Conservation (phyloP, 148 eudicot genomes). For the Oxyria digyna region DNA sequence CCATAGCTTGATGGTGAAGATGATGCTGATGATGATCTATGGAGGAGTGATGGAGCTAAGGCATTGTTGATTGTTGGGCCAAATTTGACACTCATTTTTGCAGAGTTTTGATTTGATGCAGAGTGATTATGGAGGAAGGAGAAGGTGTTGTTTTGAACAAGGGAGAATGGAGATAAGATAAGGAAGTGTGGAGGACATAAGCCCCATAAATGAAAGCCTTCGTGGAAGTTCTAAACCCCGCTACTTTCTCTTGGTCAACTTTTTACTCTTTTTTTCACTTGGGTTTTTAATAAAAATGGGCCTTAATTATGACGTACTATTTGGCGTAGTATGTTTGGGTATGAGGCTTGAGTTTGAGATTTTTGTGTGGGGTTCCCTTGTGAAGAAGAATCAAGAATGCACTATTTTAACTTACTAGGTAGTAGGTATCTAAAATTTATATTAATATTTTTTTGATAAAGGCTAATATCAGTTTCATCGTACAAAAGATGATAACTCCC, state of each 20-base stretch:
- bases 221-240: conserved; percentile 10
- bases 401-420: too few species aligned
- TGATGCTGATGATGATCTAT: neutral
- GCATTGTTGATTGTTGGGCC: conserved; percentile 4
- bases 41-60: neutral
- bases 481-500: too few species aligned
- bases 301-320: too few species aligned
- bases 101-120: neutral
- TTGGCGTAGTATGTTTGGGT: too few species aligned
- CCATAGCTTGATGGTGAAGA: conserved; percentile 13
- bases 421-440: too few species aligned
- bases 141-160: neutral
- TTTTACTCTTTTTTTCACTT: neutral
- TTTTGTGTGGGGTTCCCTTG: too few species aligned
- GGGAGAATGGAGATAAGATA: conserved; percentile 7
- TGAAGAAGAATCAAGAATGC: too few species aligned
- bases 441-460: too few species aligned
- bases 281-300: neutral
- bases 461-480: too few species aligned
- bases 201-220: conserved; percentile 11
- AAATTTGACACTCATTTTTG: neutral
- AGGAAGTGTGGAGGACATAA: conserved; percentile 14
- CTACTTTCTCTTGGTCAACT: neutral
- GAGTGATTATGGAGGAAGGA: neutral
- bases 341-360: too few species aligned